Base-by-base conservation (phyloP, 441 rosid species). In the Jatropha multifida region DNA sequence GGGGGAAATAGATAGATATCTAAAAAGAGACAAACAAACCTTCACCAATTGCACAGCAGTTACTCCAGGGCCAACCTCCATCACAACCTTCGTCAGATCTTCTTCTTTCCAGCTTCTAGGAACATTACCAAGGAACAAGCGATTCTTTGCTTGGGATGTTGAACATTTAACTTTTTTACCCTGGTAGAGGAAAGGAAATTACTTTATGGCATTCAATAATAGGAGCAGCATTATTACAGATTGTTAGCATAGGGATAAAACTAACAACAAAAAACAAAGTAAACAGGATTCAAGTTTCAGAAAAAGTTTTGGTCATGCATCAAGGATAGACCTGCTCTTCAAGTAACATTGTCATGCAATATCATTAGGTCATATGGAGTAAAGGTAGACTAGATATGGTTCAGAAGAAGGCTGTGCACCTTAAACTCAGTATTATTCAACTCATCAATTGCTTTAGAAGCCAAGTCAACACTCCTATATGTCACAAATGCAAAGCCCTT, bases 401-500 rank as follows among this genome's bases (percentile, higher is more conserved):
- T 27, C 41, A 69, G 37, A 69, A 79, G 49, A 74, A 66, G 42
- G 69, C 32, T 12, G 40, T 58, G 46, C 42, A 94, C 99, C 95
- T 87, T 93, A 52, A 93, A 88, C 38, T 93, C 97, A 56, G 86
- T 80, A 82, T 81, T 85, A 78, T 96, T 91, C 69, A 96, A 83
- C 83, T 80, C 84, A 37, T 92, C 93, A 63, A 96, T 96, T 78
- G 98, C 99, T 63, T 84, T 88, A 58, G 88, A 81, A 74, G 99
- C 98, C 72, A 96, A 80, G 58, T 92, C 98, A 46, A 55, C 58
- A 42, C 75, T 86, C 89, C 86, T 88, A 80, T 88, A 96, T 65
- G 98, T 89, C 74, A 96, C 98, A 84, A 96, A 96, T 26, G 98
- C 99, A 81, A 86, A 96, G 56, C 97, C 95, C 77, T 87, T 95